These are phyloP conservation scores for Pythium guiyangense DNA, from an alignment of 352 stramenopile genomes.

Conservation along the genomic window DNA sequence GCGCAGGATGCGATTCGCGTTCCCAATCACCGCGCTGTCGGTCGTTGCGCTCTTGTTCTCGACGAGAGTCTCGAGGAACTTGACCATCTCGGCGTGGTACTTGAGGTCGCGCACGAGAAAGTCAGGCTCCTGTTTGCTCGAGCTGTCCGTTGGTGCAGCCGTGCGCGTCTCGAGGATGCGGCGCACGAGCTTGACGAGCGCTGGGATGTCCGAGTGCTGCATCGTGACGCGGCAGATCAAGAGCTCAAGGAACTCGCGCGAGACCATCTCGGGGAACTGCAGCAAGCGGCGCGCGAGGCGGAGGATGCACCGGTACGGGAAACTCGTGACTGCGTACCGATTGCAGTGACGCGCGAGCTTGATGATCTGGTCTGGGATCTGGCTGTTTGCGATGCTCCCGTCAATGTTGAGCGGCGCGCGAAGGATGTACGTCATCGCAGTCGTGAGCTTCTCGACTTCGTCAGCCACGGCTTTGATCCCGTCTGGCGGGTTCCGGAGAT, in stretches of 20 bases:
- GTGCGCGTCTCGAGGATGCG: conserved; percentile 62
- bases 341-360: conserved; percentile 77
- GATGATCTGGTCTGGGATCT: conserved; percentile 69
- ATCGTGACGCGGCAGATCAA: conserved; percentile 67
- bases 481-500: conserved; percentile 55
- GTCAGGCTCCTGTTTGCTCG: conserved; percentile 25
- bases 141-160: conserved; percentile 21
- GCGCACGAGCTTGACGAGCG: conserved; percentile 66
- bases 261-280: conserved; percentile 61
- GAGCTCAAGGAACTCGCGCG: conserved; percentile 67
- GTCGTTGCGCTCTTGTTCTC: conserved; percentile 35
- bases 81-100: conserved; percentile 59
- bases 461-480: conserved; percentile 40
- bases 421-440: conserved; percentile 67
- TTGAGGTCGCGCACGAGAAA: conserved; percentile 64
- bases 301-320: conserved; percentile 66
- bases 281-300: conserved; percentile 56
- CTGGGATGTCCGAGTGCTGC: conserved; percentile 64
- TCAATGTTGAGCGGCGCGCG: conserved; percentile 62
- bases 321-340: conserved; percentile 57
- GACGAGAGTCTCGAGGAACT: conserved; percentile 44
- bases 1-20: conserved; percentile 68
- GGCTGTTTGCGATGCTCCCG: conserved; percentile 54
- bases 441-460: conserved; percentile 67
- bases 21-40: conserved; percentile 54